These are phyloP conservation scores for Parmelia sp. DNA, from an alignment of 495 filamentous ascomycete species.

Conservation along the genomic window DNA sequence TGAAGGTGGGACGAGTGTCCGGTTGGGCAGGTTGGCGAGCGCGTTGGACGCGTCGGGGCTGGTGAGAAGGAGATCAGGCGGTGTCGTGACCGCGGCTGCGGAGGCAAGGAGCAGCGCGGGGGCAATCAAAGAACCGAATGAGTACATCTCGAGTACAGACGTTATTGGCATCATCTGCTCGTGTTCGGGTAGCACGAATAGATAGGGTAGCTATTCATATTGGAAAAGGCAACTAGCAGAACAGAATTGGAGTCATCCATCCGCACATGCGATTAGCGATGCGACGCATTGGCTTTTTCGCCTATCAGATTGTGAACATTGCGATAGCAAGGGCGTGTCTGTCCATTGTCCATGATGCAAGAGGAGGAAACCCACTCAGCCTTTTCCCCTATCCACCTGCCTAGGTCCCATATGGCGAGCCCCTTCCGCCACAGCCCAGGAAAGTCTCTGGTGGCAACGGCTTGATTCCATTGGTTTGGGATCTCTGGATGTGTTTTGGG, in stretches of 20 bases:
- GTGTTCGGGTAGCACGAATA: background rate
- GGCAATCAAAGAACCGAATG: background rate
- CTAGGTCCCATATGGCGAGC: background rate
- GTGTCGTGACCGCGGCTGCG: background rate
- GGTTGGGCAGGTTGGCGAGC: background rate
- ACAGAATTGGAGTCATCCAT: background rate
- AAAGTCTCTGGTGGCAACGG: slow-evolving; percentile 28
- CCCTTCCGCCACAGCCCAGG: background rate
- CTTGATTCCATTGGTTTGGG: slow-evolving; percentile 19
- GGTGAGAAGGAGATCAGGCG: background rate
- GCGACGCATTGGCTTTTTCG: background rate
- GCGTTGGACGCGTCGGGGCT: background rate
- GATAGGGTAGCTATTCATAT: too few relatives aligned
- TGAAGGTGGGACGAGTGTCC: background rate
- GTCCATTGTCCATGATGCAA: too few relatives aligned
- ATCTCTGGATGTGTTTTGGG: background rate
- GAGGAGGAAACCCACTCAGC: too few relatives aligned
- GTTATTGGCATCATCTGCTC: background rate
- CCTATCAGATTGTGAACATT: background rate
- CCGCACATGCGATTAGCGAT: background rate
- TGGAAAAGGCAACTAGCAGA: background rate
- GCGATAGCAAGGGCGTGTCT: too few relatives aligned
- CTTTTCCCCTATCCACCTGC: background rate
- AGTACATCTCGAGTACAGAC: background rate
- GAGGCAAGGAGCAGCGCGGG: background rate